Percentiles rank a stretch among this genome's conserved stretches.
Conservation (phyloP, 441 rosid genomes). For the Mallotus repandus region DNA sequence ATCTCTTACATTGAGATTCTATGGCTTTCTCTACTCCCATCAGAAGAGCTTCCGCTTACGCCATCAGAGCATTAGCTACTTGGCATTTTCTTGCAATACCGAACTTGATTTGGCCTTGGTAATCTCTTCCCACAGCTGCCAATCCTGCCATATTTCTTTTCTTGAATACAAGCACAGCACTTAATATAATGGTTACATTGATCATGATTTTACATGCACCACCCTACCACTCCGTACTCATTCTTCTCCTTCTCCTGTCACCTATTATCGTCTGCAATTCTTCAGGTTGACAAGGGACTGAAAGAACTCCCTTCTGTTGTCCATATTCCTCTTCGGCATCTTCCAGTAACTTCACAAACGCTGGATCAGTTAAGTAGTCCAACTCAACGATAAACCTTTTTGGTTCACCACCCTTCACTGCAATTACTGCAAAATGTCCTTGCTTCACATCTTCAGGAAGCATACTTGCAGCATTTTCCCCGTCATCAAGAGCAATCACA, state of each 20-base stretch:
- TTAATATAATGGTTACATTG: no score
- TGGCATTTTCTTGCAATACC: no score
- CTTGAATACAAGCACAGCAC: no score
- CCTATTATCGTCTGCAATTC: constrained; percentile 52
- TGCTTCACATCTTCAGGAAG: constrained; percentile 42
- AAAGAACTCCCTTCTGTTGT: constrained; percentile 52
- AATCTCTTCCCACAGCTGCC: no score
- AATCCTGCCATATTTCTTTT: no score
- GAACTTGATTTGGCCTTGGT: no score
- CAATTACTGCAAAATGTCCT: constrained; percentile 51
- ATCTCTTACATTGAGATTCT: no score
- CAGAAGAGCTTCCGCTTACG: no score
- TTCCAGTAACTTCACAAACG: constrained; percentile 48
- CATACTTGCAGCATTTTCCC: constrained; percentile 18
- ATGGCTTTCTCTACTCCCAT: no score
- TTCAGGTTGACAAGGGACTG: constrained; percentile 67
- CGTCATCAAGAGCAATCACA: constrained; percentile 4
- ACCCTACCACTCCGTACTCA: constrained; percentile 18
- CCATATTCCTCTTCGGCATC: constrained; percentile 66
- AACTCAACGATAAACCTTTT: constrained; percentile 60
- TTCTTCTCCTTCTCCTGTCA: constrained; percentile 22
- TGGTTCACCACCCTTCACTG: constrained; percentile 35
- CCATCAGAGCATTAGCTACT: no score
- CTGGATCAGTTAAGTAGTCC: constrained; percentile 43
- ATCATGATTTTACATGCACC: background rate